Evolutionary conservation across 2,329 filamentous ascomycete genomes (phyloP), one percentile per base, ranked within the genome.

Genomic region (Sclerotiophoma versabilis): DNA sequence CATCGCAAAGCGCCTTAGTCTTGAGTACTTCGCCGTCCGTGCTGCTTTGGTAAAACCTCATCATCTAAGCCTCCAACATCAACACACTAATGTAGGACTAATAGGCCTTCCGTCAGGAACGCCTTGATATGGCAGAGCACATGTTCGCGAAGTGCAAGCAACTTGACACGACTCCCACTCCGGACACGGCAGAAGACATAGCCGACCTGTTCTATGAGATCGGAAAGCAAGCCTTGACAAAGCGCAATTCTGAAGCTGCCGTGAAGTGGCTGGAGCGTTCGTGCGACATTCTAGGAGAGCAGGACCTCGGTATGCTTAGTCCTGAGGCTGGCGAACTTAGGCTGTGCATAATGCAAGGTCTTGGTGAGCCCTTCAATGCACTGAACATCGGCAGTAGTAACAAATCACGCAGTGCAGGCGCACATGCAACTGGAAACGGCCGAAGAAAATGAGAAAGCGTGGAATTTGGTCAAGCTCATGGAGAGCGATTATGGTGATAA

Each of bases 61-160:
- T 14, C 2, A 14, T 11, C 6, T 3, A 9, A 32, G 17, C 15
- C 7, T 22, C 15, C 12, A 10, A 34, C 5, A 4, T 7, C 5
- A 7, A 4, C 11, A 12, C 15, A 43, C 22, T 54, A 14, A 54
- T 11, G 7, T 1, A 7, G 6, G 1, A 19, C 10, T 19, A 2
- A 5, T 22, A 93, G 91, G 84, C 87, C 25, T 96, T 88, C 87
- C 86, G 87, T 63, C 87, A 92, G 67, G 81, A 84, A 33, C 84
- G 88, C 33, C 79, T 89, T 12, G 89, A 93, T 52, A 83, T 92
- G 41, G 90, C 91, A 23, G 91, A 96, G 49, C 86, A 91, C 71
- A 86, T 95, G 80, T 93, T 88, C 72, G 75, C 74, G 29, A 90
- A 90, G 63, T 75, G 85, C 39, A 63, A 76, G 57, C n/a, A 69